Percentiles rank a stretch among this genome's conserved stretches.
phyloP scores from a whole-genome alignment of 164 flowering plant genomes.

The Piper betle region DNA sequence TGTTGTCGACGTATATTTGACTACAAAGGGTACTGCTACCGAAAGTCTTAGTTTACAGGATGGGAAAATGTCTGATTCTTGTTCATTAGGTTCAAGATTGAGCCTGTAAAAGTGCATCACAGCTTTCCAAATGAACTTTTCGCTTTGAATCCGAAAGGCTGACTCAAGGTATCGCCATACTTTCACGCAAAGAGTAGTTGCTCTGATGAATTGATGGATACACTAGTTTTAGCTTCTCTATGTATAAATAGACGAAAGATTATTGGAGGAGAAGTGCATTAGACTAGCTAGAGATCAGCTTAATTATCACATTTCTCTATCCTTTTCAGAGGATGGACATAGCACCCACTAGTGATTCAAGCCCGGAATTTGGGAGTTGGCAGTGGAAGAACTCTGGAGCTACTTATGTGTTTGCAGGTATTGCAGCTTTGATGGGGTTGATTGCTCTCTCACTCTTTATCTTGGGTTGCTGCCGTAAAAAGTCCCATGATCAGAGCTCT shows the following conservation, averaged over 20 bases:
- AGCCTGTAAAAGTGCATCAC: background rate
- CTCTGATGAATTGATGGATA: background rate
- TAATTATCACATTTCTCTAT: background rate
- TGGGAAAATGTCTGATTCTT: too few species aligned
- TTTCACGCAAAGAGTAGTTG: background rate
- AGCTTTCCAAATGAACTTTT: background rate
- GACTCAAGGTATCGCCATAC: background rate
- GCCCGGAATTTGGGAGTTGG: background rate
- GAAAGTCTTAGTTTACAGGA: too few species aligned
- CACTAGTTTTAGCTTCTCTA: background rate
- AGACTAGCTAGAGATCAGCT: too few species aligned
- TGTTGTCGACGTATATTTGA: too few species aligned
- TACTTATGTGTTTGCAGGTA: constrained; percentile 34
- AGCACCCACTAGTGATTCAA: background rate
- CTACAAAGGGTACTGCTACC: too few species aligned
- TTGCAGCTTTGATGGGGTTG: constrained; percentile 30
- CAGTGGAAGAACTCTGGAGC: constrained; percentile 12
- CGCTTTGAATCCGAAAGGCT: background rate
- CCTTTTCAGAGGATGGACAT: background rate
- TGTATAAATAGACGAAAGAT: too few species aligned
- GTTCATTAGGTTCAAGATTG: too few species aligned
- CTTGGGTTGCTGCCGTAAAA: constrained; percentile 30
- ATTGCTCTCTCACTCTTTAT: constrained; percentile 26
- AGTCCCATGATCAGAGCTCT: constrained; percentile 2
- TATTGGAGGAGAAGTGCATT: too few species aligned